These are phyloP conservation scores for Saccharum officinarum DNA, from an alignment of 176 grass and related monocot species.

Conservation along the genomic window DNA sequence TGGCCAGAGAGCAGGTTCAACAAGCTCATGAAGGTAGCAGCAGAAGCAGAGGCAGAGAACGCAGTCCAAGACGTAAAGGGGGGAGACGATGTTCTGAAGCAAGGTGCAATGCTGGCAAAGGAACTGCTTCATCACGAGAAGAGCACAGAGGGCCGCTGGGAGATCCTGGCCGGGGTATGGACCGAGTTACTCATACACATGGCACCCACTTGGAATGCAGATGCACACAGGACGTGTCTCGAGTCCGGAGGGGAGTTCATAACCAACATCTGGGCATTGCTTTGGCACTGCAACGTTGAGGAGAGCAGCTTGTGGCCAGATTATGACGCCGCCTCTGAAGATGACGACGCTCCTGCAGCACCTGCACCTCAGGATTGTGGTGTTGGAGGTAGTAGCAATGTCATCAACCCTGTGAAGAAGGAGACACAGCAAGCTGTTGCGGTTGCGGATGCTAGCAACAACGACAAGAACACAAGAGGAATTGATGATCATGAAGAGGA, in stretches of 20 bases:
- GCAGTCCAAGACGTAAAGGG: neutral
- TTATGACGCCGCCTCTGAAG: neutral
- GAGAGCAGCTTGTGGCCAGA: conserved; percentile 9
- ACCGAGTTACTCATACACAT: conserved; percentile 37
- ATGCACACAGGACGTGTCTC: conserved; percentile 23
- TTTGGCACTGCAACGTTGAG: conserved; percentile 35
- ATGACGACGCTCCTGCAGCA: neutral
- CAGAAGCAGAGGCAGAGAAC: no score
- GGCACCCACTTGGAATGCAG: conserved; percentile 22
- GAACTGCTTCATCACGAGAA: neutral
- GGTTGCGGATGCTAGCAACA: neutral
- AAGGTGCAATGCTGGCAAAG: conserved; percentile 25
- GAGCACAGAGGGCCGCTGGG: neutral
- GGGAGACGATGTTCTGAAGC: neutral
- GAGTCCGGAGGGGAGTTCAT: conserved; percentile 40
- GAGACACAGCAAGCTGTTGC: neutral
- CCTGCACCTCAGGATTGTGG: neutral
- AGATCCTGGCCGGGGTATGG: conserved; percentile 35
- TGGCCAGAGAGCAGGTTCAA: neutral
- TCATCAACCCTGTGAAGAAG: neutral
- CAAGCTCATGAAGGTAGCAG: neutral
- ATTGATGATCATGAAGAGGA: no score
- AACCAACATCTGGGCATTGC: conserved; percentile 36
- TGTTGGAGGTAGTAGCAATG: neutral
- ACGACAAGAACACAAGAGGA: no score